Evolutionary conservation across 2,329 filamentous ascomycete genomes (phyloP), one percentile per base, ranked within the genome.

Genomic region (Cladosporium sp.): DNA sequence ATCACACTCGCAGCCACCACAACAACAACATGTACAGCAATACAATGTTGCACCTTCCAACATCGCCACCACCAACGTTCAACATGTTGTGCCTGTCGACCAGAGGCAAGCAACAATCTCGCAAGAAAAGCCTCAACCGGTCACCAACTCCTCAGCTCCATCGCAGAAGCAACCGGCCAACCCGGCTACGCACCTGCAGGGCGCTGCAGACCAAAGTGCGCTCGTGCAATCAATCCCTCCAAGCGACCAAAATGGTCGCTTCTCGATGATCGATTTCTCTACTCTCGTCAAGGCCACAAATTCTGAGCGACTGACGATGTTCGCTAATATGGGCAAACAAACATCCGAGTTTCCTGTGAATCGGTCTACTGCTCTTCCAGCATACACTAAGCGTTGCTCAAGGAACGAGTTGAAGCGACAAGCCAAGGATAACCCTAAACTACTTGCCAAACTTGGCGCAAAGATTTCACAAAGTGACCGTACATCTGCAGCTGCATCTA

Each of bases 361-460:
- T 65, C 74, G 75, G 66, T 76, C 75, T 72, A 73, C 74, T 42
- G 70, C 71, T 3, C 62, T 79, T 8, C 77, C 77, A 1, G 59
- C 70, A 15, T 78, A 77, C 57, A 68, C 68, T 2, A 67, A 72
- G 35, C 71, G 78, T 25, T 74, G 74, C 53, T 80, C 78, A 15
- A 69, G 75, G 44, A 78, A 76, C 48, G 77, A 79, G 37, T 62
- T 79, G 44, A 74, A 74, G 57, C 73, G 68, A 55, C 66, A 74
- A 12, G 76, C 74, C 24, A 72, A 70, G 3, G 73, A 73, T 44
- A 75, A 78, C 58, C 71, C 72, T 25, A 73, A 70, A 48, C 65
- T 78, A 15, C 65, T 73, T 37, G 70, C 68, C 28, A 74, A 71
- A 65, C 47, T 57, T 19, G n/a, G 25, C 13, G 25, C 55, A 19